Evolutionary conservation across 306 rosid genomes (phyloP), one percentile per base, ranked within the genome.

Genomic region (Pterocarpus santalinus): DNA sequence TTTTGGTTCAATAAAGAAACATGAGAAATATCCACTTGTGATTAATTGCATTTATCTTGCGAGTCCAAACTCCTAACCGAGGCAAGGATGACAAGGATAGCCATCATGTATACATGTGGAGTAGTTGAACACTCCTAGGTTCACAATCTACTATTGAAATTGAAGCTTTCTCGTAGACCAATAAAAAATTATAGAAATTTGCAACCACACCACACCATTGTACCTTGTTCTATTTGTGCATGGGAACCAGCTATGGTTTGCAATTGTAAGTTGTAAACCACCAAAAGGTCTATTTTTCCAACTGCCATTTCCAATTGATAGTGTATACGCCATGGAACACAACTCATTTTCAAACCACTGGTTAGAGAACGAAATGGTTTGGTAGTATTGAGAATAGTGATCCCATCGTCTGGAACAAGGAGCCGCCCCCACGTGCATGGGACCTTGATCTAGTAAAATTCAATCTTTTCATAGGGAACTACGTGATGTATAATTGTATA

Each of bases 351-450:
- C 67, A 74, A 22, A 46, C 16, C 75, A 30, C 53, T 4, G 38
- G 33, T 53, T n/a, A 67, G 61, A 47, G 51, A 15, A 35, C 28
- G 28, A 17, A 28, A 30, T 33, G 47, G 43, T 82, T 69, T 33
- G 70, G 49, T 34, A 5, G 74, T 13, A 70, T 76, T 83, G 69
- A 77, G 74, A 69, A 73, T 69, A 69, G 84, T 62, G 80, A 70
- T 56, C 55, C 49, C 7, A 76, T 75, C 36, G 33, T 75, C 65
- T 22, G 4, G 36, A 81, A 73, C 70, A 68, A 84, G 78, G 76
- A 58, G 65, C 81, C 73, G 36, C 65, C 68, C 72, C 70, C 92
- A 77, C 83, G 87, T 89, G 92, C 81, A 82, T 85, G 72, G 6
- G 38, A 82, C 74, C 63, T 64, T 80, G 77, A 71, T 82, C 81